Evolutionary conservation across 441 rosid species (phyloP).

Genomic region (Daphne laureola): DNA sequence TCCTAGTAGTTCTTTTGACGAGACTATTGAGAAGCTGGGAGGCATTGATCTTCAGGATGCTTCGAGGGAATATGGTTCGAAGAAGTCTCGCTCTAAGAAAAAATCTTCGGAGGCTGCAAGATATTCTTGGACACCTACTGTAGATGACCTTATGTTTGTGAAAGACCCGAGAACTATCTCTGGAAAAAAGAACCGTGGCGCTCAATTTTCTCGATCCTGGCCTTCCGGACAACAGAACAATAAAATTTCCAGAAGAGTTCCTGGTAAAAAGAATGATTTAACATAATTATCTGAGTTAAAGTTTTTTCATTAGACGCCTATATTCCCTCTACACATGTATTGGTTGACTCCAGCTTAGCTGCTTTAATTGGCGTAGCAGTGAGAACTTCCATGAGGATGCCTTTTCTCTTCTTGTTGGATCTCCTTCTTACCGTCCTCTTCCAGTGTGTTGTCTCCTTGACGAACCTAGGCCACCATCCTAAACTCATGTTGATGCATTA

Average conservation of each 20-base stretch:
- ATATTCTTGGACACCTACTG: constrained; percentile 30
- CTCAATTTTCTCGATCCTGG: constrained; percentile 59
- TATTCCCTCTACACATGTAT: too few relatives aligned
- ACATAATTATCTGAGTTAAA: constrained; percentile 4
- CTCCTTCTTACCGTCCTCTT: too few relatives aligned
- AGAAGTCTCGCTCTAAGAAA: constrained; percentile 33
- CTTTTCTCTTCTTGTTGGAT: too few relatives aligned
- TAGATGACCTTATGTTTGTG: constrained; percentile 62
- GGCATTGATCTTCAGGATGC: constrained; percentile 63
- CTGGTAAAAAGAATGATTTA: constrained; percentile 39
- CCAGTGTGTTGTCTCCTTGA: too few relatives aligned
- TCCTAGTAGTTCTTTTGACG: constrained; percentile 43
- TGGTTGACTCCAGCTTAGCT: too few relatives aligned
- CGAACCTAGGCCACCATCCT: too few relatives aligned
- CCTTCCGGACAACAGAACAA: constrained; percentile 55
- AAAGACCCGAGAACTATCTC: constrained; percentile 67
- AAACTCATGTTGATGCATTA: too few relatives aligned
- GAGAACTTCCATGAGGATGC: too few relatives aligned
- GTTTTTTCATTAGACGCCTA: not conserved
- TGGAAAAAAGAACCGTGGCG: constrained; percentile 47
- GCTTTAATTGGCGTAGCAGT: too few relatives aligned
- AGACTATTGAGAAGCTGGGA: constrained; percentile 48
- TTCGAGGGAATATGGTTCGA: constrained; percentile 61
- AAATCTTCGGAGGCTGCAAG: constrained; percentile 21
- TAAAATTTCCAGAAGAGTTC: constrained; percentile 44